These are phyloP conservation scores for Pichia sp. DNA, from an alignment of 1,139 yeast species.

Conservation along the genomic window DNA sequence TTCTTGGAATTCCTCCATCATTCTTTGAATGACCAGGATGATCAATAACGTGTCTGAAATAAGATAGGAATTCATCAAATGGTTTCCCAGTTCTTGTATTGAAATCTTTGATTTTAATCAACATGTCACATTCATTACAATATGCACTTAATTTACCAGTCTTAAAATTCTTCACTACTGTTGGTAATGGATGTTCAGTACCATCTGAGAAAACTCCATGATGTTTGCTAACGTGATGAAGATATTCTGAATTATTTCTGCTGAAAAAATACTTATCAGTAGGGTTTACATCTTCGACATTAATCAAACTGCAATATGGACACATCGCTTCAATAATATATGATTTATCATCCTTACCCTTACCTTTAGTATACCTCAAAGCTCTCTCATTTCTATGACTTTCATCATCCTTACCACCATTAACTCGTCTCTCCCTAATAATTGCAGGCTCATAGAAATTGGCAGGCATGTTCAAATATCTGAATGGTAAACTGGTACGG, in stretches of 20 bases:
- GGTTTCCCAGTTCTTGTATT: constrained; percentile 10
- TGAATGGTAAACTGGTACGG: constrained; percentile 10
- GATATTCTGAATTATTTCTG: constrained; percentile 24
- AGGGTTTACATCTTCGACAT: constrained; percentile 1
- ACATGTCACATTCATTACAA: constrained; percentile 17
- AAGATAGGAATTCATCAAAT: constrained; percentile 19
- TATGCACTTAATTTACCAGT: constrained; percentile 16
- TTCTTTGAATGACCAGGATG: constrained; percentile 19
- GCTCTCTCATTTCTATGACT: background rate
- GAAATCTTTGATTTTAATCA: constrained; percentile 15
- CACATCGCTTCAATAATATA: constrained; percentile 23
- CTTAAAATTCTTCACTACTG: constrained; percentile 10
- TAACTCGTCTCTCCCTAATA: constrained; percentile 16
- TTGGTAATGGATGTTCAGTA: constrained; percentile 19
- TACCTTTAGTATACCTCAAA: background rate
- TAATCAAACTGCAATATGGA: constrained; percentile 22
- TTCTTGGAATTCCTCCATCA: constrained; percentile 10
- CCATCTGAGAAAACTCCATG: constrained; percentile 28
- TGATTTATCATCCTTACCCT: constrained; percentile 8
- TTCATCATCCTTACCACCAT: constrained; percentile 1
- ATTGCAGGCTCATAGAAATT: constrained; percentile 24
- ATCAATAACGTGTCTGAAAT: constrained; percentile 19
- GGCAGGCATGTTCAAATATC: constrained; percentile 14
- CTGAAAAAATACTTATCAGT: constrained; percentile 19
- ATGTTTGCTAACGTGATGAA: constrained; percentile 26